These are phyloP conservation scores for Diaporthe batatas DNA, from an alignment of 2,329 filamentous ascomycete genomes.

Conservation along the genomic window DNA sequence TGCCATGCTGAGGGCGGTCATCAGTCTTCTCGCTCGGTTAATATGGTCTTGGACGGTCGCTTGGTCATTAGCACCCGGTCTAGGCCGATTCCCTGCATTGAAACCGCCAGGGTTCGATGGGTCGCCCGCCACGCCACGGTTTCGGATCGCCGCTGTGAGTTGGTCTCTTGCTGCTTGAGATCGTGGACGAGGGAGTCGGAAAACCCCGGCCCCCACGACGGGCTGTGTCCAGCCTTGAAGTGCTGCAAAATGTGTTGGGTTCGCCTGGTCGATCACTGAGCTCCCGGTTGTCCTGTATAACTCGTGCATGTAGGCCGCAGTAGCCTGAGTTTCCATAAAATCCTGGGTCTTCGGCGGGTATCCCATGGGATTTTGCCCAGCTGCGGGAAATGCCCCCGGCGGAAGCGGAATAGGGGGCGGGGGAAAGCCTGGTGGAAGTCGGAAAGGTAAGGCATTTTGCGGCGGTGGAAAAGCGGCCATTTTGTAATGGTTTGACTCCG, in stretches of 20 bases:
- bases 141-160: not conserved
- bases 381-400: too few species aligned
- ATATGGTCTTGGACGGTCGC: accelerated
- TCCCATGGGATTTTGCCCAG: not conserved
- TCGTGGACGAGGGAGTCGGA: not conserved
- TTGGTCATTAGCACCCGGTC: not conserved
- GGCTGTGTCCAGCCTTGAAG: not conserved
- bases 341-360: not conserved
- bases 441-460: not conserved
- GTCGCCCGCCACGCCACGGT: not conserved
- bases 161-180: not conserved
- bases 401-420: too few species aligned
- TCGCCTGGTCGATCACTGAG: not conserved
- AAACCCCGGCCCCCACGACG: not conserved
- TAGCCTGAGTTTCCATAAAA: not conserved
- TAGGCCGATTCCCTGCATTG: not conserved
- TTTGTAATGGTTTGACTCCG: too few species aligned
- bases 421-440: too few species aligned
- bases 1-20: not conserved
- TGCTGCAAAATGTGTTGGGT: too few species aligned
- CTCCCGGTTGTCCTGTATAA: not conserved
- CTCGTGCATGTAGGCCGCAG: not conserved
- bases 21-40: too few species aligned
- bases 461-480: not conserved
- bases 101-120: not conserved